Base-by-base conservation (phyloP, 306 rosid genomes). In the Lagenaria siceraria region DNA sequence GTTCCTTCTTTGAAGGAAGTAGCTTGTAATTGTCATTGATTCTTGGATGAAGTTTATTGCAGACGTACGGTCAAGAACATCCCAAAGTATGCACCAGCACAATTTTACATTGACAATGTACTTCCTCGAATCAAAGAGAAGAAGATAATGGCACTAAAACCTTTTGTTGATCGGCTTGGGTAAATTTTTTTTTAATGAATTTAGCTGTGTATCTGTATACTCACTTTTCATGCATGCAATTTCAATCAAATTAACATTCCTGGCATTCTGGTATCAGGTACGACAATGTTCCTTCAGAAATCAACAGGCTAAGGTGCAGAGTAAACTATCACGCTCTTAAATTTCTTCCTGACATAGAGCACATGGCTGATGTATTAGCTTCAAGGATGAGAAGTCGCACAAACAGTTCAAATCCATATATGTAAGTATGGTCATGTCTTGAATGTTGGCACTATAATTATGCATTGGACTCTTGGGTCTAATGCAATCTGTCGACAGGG, bases 341-440 rank as follows among this genome's bases (percentile, higher is more conserved):
- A 83, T 95, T 92, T 89, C 99, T 95, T 84, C 97, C 99, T 51
- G 97, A 89, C 82, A 92, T 95, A 88, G 99, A 95, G 86, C 86
- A 87, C 75, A 95, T 95, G 99, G 97, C 99, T 78, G 91, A 95
- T 89, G 81, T 80, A 52, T 83, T 95, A 59, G 97, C 96, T 46
- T 91, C 97, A 76, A 95, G 99, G 83, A 95, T 95, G 99, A 92
- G 99, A 88, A 95, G 92, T 81, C 91, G 99, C 78, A 95, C 97
- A 31, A 95, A 90, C 82, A 83, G 77, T 80, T 92, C 97, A 85
- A 95, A 95, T 84, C 93, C 99, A 74, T 95, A 95, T 77, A 95
- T 95, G 97, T 93, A 81, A 79, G 94, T 83, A 49, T 75, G 71
- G 79, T 77, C 15, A 27, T 27, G 15, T 17, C 24, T 25, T 72